Percentiles rank a stretch among this genome's conserved stretches.
Evolutionary conservation across 129 eudicot species (phyloP).

Genomic region (Tagetes patula): DNA sequence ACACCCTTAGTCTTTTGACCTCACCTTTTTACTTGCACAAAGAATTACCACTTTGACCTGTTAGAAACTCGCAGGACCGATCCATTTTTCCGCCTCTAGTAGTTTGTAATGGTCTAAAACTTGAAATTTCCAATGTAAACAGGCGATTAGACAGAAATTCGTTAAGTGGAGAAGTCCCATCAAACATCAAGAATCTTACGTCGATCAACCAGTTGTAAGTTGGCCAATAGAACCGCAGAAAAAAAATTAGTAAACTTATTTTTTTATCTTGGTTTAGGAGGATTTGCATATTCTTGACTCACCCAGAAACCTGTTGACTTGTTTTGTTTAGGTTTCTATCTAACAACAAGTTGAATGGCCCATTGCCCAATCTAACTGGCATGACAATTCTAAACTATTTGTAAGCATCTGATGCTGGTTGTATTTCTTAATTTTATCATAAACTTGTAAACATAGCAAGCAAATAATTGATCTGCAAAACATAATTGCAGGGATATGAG

Average conservation of each 20-base stretch:
- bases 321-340: conserved; percentile 55
- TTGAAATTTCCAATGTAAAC: conserved; percentile 11
- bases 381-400: conserved; percentile 55
- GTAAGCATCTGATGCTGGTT: conserved; percentile 45
- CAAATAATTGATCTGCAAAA: neutral
- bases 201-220: conserved; percentile 69
- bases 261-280: neutral
- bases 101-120: neutral
- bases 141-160: conserved; percentile 76
- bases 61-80: neutral
- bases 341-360: conserved; percentile 67
- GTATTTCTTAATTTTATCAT: conserved; percentile 2
- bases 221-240: conserved; percentile 2
- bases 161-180: conserved; percentile 64
- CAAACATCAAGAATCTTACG: conserved; percentile 64
- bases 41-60: neutral
- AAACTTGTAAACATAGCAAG: conserved; percentile 4
- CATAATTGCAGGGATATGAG: conserved; percentile 67
- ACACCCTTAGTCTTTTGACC: neutral
- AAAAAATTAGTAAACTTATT: neutral
- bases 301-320: conserved; percentile 9
- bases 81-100: neutral
- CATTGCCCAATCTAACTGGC: conserved; percentile 70
- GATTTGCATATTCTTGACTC: conserved; percentile 4
- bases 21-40: neutral